A percentile compares a stretch with the other conserved stretches of the same genome.
Evolutionary conservation across 768 basidiomycete species (phyloP).

Genomic region (Rossbeevera mucosa): DNA sequence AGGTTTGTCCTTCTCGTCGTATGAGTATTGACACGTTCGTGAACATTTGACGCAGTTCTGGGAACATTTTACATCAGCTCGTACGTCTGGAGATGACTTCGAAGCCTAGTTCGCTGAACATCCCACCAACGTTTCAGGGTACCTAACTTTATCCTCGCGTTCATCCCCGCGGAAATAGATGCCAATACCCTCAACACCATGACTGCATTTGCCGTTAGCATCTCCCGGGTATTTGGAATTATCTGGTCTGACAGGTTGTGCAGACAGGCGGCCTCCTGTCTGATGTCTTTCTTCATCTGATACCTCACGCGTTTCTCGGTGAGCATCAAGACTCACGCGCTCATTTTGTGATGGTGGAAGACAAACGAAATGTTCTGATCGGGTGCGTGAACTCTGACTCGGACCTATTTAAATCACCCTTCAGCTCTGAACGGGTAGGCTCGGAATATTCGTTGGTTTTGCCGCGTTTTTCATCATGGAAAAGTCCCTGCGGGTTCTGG

Average conservation of each 20-base stretch:
- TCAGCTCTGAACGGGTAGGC: slow-evolving; percentile 36
- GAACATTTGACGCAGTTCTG: slow-evolving; percentile 45
- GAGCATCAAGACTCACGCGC: slow-evolving; percentile 71
- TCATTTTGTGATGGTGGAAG: slow-evolving; percentile 80
- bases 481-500: slow-evolving; percentile 80
- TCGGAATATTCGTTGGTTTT: slow-evolving; percentile 83
- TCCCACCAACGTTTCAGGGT: slow-evolving; percentile 47
- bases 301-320: slow-evolving; percentile 90
- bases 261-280: slow-evolving; percentile 89
- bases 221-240: slow-evolving; percentile 8
- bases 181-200: slow-evolving; percentile 84
- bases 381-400: slow-evolving; percentile 51
- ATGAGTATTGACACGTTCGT: slow-evolving; percentile 17
- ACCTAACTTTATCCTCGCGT: slow-evolving; percentile 91
- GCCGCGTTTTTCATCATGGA: slow-evolving; percentile 92
- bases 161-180: slow-evolving; percentile 87
- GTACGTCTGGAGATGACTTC: slow-evolving; percentile 46
- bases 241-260: slow-evolving; percentile 17
- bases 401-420: slow-evolving; percentile 1
- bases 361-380: slow-evolving; percentile 85
- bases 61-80: slow-evolving; percentile 97
- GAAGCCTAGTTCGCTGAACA: slow-evolving; percentile 18
- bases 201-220: slow-evolving; percentile 85
- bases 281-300: slow-evolving; percentile 87
- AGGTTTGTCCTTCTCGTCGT: slow-evolving; percentile 30